Base-by-base conservation (phyloP, 352 stramenopile genomes). In the Globisporangium barbulae region DNA sequence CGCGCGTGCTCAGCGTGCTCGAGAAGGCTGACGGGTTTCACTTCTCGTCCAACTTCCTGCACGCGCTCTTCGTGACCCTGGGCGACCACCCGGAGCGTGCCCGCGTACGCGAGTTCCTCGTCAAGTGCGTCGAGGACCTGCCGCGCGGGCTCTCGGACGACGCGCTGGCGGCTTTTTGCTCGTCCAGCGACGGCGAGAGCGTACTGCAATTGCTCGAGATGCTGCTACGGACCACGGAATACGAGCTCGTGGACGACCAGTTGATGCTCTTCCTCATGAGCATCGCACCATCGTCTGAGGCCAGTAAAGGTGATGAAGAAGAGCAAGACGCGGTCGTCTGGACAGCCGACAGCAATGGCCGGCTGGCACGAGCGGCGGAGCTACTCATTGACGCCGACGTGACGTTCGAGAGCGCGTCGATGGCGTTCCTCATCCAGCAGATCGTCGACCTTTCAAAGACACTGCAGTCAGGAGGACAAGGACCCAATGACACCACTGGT, bases 211-310 rank as follows among this genome's bases (percentile, higher is more conserved):
- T 90, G 55, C 63, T 91, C 37, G 61, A 72, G 6, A 63, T 72
- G 17, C 50, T 89, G 15, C 8, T 85, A 30, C 3, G 22, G 5
- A 53, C 63, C 52, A 59, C 74, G 13, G 70, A 70, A 8, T 65
- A 65, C 33, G 67, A 73, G 52, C 54, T 91, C 0, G 74, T 69
- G 5, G 80, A 91, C 55, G 71, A 88, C 2, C 76, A 90, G 15
- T 55, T 86, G 3, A 67, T 89, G 59, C 75, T 87, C 53, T 89
- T 91, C 61, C 72, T 91, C 7, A 71, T 82, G 5, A 88, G 78
- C 50, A 73, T 71, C 54, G 77, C 73, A 39, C 54, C 59, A 4
- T 13, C 31, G 13, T 41, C 10, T 9, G 54, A 57, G 19, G 5
- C 19, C 21, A 21, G 22, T 17, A 41, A 64, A 21, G 49, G 47